Evolutionary conservation across 176 grass and related monocot genomes (phyloP).

Genomic region (Cenchrus purpureus): DNA sequence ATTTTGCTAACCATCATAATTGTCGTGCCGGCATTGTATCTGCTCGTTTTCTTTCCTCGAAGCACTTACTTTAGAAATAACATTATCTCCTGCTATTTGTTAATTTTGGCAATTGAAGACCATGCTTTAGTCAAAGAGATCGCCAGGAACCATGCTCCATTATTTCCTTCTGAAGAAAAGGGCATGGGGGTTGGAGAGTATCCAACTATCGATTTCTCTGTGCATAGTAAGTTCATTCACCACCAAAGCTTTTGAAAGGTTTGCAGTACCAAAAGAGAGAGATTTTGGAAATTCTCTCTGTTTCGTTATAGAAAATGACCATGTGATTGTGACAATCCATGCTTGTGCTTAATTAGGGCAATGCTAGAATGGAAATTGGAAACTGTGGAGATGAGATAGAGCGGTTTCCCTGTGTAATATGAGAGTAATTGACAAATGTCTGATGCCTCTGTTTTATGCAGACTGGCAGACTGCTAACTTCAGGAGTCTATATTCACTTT

Average conservation of each 20-base stretch:
- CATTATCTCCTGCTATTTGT: neutral
- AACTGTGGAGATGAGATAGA: neutral
- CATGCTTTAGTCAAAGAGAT: neutral
- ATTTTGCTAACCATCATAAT: neutral
- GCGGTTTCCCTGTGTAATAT: neutral
- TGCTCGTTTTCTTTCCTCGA: neutral
- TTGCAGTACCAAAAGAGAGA: too few species aligned
- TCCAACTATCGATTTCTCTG: neutral
- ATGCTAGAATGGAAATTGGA: neutral
- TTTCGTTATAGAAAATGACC: neutral
- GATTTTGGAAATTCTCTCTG: neutral
- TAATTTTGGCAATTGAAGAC: neutral
- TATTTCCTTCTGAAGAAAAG: conserved; percentile 10
- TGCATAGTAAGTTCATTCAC: neutral
- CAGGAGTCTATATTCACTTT: neutral
- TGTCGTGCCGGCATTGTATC: neutral
- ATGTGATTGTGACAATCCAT: neutral
- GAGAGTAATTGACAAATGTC: neutral
- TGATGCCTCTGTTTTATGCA: neutral
- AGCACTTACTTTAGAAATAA: neutral
- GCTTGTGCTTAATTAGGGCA: neutral
- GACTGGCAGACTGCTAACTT: neutral
- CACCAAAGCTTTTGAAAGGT: neutral
- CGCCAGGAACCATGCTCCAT: neutral
- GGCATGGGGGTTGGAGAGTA: neutral